Conservation (phyloP, 2,329 filamentous ascomycete species). For the Hymenotorrendiella dingleyae region DNA sequence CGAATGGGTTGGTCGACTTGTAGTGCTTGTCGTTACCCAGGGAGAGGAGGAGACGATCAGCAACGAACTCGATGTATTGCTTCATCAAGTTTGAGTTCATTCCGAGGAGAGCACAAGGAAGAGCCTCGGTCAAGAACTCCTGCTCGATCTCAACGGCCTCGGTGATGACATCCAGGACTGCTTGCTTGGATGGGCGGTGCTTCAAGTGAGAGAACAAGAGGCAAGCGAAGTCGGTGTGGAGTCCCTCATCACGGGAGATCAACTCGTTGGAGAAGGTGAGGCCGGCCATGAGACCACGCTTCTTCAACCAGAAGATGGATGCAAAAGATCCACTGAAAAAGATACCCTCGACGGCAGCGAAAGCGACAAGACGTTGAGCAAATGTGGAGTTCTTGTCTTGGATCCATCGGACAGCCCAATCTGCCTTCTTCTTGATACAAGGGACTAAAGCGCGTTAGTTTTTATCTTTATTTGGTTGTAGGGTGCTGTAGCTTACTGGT, state of each 20-base stretch:
- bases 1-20: constrained; percentile 91
- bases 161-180: constrained; percentile 82
- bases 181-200: constrained; percentile 76
- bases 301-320: constrained; percentile 99
- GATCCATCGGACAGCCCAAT: constrained; percentile 97
- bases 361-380: constrained; percentile 90
- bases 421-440: constrained; percentile 96
- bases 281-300: constrained; percentile 97
- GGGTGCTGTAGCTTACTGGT: constrained; percentile 60
- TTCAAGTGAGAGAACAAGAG: constrained; percentile 96
- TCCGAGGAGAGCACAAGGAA: constrained; percentile 86
- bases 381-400: constrained; percentile 89
- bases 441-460: constrained; percentile 56
- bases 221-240: constrained; percentile 99
- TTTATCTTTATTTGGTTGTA: background rate
- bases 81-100: constrained; percentile 98
- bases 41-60: constrained; percentile 85
- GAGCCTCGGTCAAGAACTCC: constrained; percentile 94
- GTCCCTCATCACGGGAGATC: constrained; percentile 98
- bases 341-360: constrained; percentile 97
- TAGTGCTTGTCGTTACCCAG: constrained; percentile 94
- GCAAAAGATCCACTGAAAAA: constrained; percentile 99
- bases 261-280: constrained; percentile 99
- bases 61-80: constrained; percentile 99
- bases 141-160: constrained; percentile 94